Conservation (phyloP, 371 early-diverging fungal species). For the Vairimorpha necatrix region DNA sequence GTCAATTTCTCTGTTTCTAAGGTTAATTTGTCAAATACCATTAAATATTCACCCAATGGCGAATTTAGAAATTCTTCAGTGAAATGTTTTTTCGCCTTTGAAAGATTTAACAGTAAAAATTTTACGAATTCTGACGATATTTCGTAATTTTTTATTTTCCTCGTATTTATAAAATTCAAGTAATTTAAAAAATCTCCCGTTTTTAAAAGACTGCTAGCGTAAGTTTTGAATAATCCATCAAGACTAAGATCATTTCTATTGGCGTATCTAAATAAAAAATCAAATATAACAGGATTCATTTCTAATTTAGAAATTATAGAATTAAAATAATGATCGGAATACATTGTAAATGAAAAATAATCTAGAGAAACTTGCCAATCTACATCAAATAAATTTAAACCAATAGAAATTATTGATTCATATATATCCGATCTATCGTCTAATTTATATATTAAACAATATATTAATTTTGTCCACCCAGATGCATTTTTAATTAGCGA, state of each 20-base stretch:
- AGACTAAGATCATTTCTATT: constrained; percentile 3
- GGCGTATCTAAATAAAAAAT: constrained; percentile 21
- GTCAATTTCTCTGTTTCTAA: neutral
- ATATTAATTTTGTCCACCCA: constrained; percentile 1
- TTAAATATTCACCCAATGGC: neutral
- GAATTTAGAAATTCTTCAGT: neutral
- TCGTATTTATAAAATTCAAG: neutral
- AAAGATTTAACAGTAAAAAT: constrained; percentile 22
- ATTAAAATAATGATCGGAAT: constrained; percentile 17
- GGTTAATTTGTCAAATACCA: neutral
- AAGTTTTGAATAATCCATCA: neutral
- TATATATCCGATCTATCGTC: neutral
- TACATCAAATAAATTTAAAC: neutral
- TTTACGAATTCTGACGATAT: neutral
- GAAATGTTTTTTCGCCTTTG: neutral
- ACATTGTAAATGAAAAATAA: constrained; percentile 29
- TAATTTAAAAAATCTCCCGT: neutral
- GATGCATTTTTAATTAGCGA: neutral
- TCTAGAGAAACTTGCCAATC: constrained; percentile 27
- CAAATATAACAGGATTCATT: constrained; percentile 19
- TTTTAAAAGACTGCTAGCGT: constrained; percentile 5
- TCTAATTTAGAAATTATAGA: neutral
- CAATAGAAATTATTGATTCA: constrained; percentile 2
- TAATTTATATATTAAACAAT: neutral
- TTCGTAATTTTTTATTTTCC: neutral